Evolutionary conservation across 768 basidiomycete genomes (phyloP).

Genomic region (Piloderma croceum): DNA sequence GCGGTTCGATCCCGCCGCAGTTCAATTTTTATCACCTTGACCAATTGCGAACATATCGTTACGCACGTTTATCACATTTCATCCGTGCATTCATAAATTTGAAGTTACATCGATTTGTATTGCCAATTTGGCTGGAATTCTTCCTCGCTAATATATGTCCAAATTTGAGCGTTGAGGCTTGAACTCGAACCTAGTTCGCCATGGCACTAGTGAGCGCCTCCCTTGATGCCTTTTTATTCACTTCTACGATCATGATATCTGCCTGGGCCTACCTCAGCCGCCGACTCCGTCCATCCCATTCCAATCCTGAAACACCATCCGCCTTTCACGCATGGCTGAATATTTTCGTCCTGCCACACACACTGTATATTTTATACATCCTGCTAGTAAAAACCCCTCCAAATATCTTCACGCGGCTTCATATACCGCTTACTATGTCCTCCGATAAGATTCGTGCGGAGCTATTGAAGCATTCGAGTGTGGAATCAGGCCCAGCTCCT

Average conservation of each 20-base stretch:
- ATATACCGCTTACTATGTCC: slow-evolving; percentile 49
- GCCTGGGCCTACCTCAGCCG: neutral
- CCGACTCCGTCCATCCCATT: too few relatives aligned
- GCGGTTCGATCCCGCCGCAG: neutral
- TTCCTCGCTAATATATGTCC: neutral
- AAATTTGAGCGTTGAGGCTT: too few relatives aligned
- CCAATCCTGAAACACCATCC: too few relatives aligned
- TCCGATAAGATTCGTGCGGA: slow-evolving; percentile 45
- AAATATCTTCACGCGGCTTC: slow-evolving; percentile 57
- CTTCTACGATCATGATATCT: neutral
- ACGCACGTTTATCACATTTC: neutral
- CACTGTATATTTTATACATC: slow-evolving; percentile 43
- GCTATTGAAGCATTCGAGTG: slow-evolving; percentile 38
- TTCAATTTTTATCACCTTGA: neutral
- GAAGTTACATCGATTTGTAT: neutral
- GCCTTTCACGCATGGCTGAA: too few relatives aligned
- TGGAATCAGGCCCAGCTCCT: slow-evolving; percentile 25
- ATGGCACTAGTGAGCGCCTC: too few relatives aligned
- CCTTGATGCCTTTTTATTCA: neutral
- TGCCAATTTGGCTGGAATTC: neutral
- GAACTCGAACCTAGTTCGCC: too few relatives aligned
- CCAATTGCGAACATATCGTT: neutral
- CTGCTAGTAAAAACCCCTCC: slow-evolving; percentile 46
- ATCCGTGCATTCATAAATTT: neutral
- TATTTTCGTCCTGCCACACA: slow-evolving; percentile 42